Evolutionary conservation across 1,139 yeast species (phyloP), one percentile per base, ranked within the genome.

Genomic region (Candida pseudocylindracea): DNA sequence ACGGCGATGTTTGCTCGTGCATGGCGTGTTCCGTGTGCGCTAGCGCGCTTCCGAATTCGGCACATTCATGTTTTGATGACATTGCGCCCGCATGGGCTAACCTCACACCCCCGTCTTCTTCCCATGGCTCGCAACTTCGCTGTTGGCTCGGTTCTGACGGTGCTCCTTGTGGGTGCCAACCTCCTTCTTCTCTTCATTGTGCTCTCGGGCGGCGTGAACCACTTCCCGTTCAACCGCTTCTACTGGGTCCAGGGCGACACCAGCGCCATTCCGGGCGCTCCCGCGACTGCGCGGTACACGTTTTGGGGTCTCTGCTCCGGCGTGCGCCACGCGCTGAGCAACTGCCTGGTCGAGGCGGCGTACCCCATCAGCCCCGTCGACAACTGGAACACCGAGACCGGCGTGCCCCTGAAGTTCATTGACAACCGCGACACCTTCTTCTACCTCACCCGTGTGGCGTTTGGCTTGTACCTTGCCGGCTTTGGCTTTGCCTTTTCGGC

Each of bases 231-330:
- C 45, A 57, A 72, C 51, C 54, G 53, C 33, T 73, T 75, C 43
- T 76, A 71, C 54, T 73, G 83, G 83, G 46, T 76, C 32, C 57
- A 65, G 48, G 88, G 74, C 33, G 73, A 74, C 46, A 75, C 88
- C 33, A 50, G 67, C 1, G 47, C 47, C 33, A 70, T 74, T 35
- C 39, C 60, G 8, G 55, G 57, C 36, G 80, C 83, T n/a, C 60
- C 63, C 28, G 53, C 50, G 28, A 42, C 42, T 36, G 55, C 80
- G 12, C 69, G 79, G 40, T 76, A 88, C 88, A 72, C 85, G 2
- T 76, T 70, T 57, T 76, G 91, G 91, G 88, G 88, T 42, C 63
- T 73, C 32, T 73, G 83, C 51, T 15, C 20, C 20, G 20, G 20
- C 20, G 20, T 6, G 6, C 20, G 6, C 20, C 20, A 4, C 6